Percentiles rank a stretch among this genome's conserved stretches.
phyloP scores from a whole-genome alignment of 148 eudicot species.

The Fagopyrum homotropicum region DNA sequence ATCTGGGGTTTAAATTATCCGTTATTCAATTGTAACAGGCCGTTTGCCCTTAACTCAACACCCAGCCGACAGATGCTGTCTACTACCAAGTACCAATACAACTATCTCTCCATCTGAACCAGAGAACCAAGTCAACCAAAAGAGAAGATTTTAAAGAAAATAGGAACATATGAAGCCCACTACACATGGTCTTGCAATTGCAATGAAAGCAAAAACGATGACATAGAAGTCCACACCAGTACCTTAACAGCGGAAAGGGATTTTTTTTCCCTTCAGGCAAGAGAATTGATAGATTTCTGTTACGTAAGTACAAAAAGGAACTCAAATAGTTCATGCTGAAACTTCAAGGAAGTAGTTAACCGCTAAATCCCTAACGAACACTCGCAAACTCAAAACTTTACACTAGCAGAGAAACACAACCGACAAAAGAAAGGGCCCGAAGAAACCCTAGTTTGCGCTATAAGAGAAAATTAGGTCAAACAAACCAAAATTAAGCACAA shows the following conservation, averaged over 20 bases:
- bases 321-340: neutral
- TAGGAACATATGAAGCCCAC: neutral
- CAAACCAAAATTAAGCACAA: neutral
- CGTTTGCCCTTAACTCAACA: neutral
- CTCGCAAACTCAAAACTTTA: neutral
- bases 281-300: neutral
- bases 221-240: neutral
- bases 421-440: neutral
- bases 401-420: neutral
- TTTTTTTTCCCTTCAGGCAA: neutral
- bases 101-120: neutral
- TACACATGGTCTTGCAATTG: conserved; percentile 1
- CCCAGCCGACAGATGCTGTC: neutral
- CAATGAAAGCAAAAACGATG: neutral
- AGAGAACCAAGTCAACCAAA: no score
- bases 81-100: neutral
- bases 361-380: neutral
- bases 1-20: neutral
- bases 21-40: neutral
- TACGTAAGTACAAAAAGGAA: neutral
- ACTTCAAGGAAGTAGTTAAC: neutral
- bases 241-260: neutral
- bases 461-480: neutral
- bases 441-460: conserved; percentile 7
- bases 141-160: neutral